Evolutionary conservation across 192 early-diverging fungal species (phyloP), one percentile per base, ranked within the genome.

Genomic region (Paraglomus brasilianum): DNA sequence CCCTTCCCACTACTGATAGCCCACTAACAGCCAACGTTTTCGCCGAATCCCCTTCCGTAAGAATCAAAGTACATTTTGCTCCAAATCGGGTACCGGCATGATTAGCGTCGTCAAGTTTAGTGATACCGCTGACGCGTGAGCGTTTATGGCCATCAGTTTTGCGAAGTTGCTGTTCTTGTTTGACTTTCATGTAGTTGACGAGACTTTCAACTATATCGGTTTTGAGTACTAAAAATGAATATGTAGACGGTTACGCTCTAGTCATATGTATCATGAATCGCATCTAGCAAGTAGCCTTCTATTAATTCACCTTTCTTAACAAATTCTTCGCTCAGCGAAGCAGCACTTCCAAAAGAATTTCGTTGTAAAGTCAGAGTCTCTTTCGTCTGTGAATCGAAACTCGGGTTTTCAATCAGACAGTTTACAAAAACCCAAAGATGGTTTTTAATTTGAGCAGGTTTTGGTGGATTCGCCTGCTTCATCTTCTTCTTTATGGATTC

Each of bases 351-450:
- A 76, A 99, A 98, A 4, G 84, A 72, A 0, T 85, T 82, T 21
- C 69, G 43, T 44, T 87, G 82, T 56, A 95, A 77, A 14, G 94
- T 99, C 88, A 99, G 83, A 63, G 82, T 95, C 71, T 97, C 95
- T 75, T 99, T 97, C 22, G 95, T 99, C 78, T 99, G 97, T 39
- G 94, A 96, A 77, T 97, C 93, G 77, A 99, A 99, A 9, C 91
- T 78, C 8, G 95, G 93, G 69, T 97, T 99, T 65, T 90, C 93
- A 58, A 99, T 96, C 62, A 88, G 69, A 74, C 88, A 89, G 78
- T 99, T 99, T 73, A 99, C 83, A 85, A 95, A 99, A 11, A 99
- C 66, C 83, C 88, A 92, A 76, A 99, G 83, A 71, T 99, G 93
- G 52, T 81, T 91, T 72, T 94, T 95, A 73, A 92, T 88, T 76